Evolutionary conservation across 306 rosid genomes (phyloP).

Genomic region (Astragalus glycyphyllos): DNA sequence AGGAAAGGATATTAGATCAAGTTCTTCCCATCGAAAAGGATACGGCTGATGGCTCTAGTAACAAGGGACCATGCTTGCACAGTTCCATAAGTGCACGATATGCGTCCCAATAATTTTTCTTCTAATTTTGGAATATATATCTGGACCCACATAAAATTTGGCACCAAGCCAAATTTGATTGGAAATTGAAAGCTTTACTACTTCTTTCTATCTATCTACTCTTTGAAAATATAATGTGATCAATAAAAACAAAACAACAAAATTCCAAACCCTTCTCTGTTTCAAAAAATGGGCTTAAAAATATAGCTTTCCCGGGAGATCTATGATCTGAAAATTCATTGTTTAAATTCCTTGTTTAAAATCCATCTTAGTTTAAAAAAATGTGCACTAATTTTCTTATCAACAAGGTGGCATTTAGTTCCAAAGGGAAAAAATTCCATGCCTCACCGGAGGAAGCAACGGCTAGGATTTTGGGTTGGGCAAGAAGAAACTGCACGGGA

Average conservation of each 20-base stretch:
- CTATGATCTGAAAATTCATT: not conserved
- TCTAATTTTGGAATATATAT: conserved; percentile 40
- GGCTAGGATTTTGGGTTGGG: conserved; percentile 35
- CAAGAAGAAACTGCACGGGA: not conserved
- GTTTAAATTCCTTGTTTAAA: not conserved
- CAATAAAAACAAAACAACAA: not conserved
- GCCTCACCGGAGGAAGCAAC: conserved; percentile 42
- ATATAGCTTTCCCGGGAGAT: not conserved
- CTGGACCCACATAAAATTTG: conserved; percentile 43
- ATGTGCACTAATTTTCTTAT: conserved; percentile 14
- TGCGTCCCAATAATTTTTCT: conserved; percentile 29
- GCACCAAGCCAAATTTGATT: conserved; percentile 25
- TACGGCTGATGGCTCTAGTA: conserved; percentile 41
- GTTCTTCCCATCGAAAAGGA: conserved; percentile 48
- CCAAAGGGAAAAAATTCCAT: not conserved
- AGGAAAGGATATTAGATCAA: conserved; percentile 20
- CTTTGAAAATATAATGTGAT: not conserved
- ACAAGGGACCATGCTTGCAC: conserved; percentile 43
- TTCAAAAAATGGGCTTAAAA: conserved; percentile 10
- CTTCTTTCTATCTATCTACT: too few species aligned
- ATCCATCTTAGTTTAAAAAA: not conserved
- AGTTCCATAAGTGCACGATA: conserved; percentile 25
- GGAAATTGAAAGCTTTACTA: conserved; percentile 30
- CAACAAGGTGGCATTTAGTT: not conserved
- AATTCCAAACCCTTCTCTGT: not conserved